Percentiles rank a stretch among this genome's conserved stretches.
Evolutionary conservation across 495 filamentous ascomycete genomes (phyloP).

Genomic region (Penicillium egyptiacum): DNA sequence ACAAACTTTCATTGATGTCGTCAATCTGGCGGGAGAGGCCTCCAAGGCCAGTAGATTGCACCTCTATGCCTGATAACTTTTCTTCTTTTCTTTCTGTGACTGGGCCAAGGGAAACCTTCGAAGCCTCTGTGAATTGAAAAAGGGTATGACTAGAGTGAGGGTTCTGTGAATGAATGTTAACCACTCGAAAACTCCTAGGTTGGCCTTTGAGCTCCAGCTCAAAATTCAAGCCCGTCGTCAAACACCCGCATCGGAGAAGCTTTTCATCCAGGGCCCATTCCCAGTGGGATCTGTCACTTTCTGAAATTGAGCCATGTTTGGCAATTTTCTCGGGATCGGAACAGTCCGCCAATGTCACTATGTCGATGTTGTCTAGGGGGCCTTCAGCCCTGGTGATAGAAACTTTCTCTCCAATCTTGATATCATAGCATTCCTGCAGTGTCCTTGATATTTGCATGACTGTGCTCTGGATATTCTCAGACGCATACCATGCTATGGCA

Average conservation of each 20-base stretch:
- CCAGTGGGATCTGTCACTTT: conserved; percentile 58
- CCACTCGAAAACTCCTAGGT: conserved; percentile 45
- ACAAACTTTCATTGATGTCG: conserved; percentile 65
- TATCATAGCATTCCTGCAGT: conserved; percentile 62
- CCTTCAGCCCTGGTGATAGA: conserved; percentile 48
- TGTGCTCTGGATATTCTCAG: conserved; percentile 62
- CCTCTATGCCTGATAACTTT: conserved; percentile 21
- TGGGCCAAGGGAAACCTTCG: conserved; percentile 38
- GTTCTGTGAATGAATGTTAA: conserved; percentile 33
- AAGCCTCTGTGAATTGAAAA: conserved; percentile 35
- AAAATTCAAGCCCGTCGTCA: conserved; percentile 46
- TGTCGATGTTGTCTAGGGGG: conserved; percentile 40
- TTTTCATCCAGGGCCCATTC: conserved; percentile 61
- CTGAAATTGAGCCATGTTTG: conserved; percentile 35
- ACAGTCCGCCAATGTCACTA: conserved; percentile 52
- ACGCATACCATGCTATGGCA: conserved; percentile 64
- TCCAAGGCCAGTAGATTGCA: conserved; percentile 49
- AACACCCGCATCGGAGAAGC: conserved; percentile 48
- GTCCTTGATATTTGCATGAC: conserved; percentile 65
- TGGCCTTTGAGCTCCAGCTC: conserved; percentile 50
- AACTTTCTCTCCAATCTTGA: conserved; percentile 63
- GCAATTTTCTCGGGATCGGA: conserved; percentile 39
- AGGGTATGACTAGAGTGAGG: conserved; percentile 32
- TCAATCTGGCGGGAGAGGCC: conserved; percentile 63
- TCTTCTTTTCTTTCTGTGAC: conserved; percentile 22